Evolutionary conservation across 2,329 filamentous ascomycete genomes (phyloP), one percentile per base, ranked within the genome.

Genomic region (Paecilomyces fulvus): DNA sequence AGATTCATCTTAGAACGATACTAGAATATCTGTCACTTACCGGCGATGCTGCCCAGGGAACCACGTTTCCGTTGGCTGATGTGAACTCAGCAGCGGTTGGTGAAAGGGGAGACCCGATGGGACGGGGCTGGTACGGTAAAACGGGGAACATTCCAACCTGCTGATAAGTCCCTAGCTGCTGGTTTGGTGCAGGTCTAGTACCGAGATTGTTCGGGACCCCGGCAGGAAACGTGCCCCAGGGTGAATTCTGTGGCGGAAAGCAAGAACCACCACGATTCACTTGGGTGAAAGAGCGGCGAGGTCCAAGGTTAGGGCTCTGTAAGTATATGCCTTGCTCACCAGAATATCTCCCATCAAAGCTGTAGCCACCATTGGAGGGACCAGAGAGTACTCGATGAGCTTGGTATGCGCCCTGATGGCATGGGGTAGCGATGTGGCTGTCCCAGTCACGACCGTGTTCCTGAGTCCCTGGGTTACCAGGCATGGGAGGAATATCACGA

Each of bases 21-120:
- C 31, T 30, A 7, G 30, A 23, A 31, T 50, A 25, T 60, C 37
- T 68, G 80, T n/a, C 9, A 80, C 74, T 85, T 80, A 63, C 85
- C 78, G 86, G 49, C 66, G 72, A 53, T 69, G 70, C 62, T 58
- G 64, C 58, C 75, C 75, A 70, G 43, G 65, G 52, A 43, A 56
- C 60, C 55, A 61, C 57, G 56, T 58, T 65, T 48, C 63, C 49
- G 54, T 56, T 67, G 30, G 64, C 54, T 3, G 84, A 81, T 11
- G 84, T 89, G 63, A 91, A 91, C 67, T 91, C 88, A 3, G 83
- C 85, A 25, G 87, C 88, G 62, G 88, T 84, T 11, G 88, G 86
- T 17, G 88, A 90, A 48, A 91, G 77, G 7, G 85, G 79, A 17
- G 85, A 88, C 25, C 84, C 82, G 59, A 83, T 78, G 25, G 83